Base-by-base conservation (phyloP, 371 early-diverging fungal genomes). In the Rhizopus sp. region DNA sequence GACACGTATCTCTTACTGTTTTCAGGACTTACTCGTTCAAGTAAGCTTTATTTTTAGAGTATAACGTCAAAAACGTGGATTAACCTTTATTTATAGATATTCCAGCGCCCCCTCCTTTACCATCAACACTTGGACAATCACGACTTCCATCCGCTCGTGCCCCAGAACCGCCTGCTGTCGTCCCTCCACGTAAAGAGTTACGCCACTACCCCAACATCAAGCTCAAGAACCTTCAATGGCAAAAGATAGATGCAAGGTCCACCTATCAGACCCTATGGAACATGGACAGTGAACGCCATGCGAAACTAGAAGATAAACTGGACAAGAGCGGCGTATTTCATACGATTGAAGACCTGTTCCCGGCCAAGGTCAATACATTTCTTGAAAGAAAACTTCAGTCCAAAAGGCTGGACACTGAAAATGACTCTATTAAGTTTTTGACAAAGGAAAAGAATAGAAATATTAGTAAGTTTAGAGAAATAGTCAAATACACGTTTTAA, bases 381-480 rank as follows among this genome's bases (percentile, higher is more conserved):
- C 69, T 69, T 57, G 73, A 66, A 34, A 50, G 51, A 16, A 60
- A 23, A 29, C 16, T 46, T 46, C 46, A 29, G 29, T 52, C 23
- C 42, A 59, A 60, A 15, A 64, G 54, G 16, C 10, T 38, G 4
- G 50, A 41, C 3, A 65, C 65, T 10, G 49, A 67, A 8, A 66
- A 59, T 7, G 62, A 68, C 12, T 53, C 62, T 0, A 37, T 73
- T 37, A 52, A 58, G 6, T 78, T 78, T 39, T 61, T 78, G 32
- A 45, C 53, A 41, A 70, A 66, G 47, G 71, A 78, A 32, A 78
- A 78, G 51, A 66, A 62, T 38, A 68, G 63, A 23, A 78, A 69
- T 51, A 61, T 78, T 12, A 72, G 75, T 72, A 72, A 57, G 69
- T 59, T 23, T n/a, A 57, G 23, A 47, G 2, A 50, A n/a, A 31